Conservation (phyloP, 2,329 filamentous ascomycete species). For the Pseudogymnoascus sp. region DNA sequence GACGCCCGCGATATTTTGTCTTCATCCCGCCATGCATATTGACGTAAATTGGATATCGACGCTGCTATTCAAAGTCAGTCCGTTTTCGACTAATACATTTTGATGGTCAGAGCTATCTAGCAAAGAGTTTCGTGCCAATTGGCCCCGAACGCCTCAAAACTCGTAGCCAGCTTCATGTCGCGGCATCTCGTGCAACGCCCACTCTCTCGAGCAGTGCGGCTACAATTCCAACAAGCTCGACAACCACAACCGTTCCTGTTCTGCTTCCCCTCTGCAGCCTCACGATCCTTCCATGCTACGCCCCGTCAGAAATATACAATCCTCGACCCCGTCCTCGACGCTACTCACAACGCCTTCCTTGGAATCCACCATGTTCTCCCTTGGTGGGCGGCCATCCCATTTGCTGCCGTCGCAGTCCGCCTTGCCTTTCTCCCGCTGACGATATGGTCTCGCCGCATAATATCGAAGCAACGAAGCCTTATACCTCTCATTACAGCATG, state of each 20-base stretch:
- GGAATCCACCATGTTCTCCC: conserved; percentile 45
- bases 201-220: conserved; percentile 5
- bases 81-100: neutral
- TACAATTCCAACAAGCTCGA: neutral
- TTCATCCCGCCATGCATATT: neutral
- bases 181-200: conserved; percentile 1
- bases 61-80: neutral
- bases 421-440: conserved; percentile 40
- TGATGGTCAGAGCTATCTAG: neutral
- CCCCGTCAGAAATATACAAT: neutral
- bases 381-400: conserved; percentile 49
- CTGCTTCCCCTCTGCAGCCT: neutral
- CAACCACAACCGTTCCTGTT: neutral
- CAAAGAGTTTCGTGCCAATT: neutral
- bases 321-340: conserved; percentile 36
- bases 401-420: conserved; percentile 47
- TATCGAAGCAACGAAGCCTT: conserved; percentile 36
- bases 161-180: neutral
- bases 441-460: conserved; percentile 35
- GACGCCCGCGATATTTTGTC: conserved; percentile 4
- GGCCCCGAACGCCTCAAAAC: neutral
- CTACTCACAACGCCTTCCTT: conserved; percentile 41
- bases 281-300: conserved; percentile 4
- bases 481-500: conserved; percentile 37
- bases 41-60: neutral